Conservation (phyloP, 108 stramenopile genomes). For the Ochromonas danica region DNA sequence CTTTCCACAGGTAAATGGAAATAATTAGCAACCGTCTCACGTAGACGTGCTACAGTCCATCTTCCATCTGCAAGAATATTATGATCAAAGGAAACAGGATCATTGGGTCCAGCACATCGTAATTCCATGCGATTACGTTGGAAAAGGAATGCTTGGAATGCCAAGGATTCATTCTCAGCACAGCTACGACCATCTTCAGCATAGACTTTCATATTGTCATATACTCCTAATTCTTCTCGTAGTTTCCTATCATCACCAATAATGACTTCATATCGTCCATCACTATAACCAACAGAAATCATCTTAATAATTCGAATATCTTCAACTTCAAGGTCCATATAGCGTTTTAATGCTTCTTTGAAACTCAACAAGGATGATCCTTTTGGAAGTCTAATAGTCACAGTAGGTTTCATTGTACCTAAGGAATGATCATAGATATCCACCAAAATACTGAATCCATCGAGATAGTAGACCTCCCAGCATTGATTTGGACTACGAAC, state of each 20-base stretch:
- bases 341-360: background rate
- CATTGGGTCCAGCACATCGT: background rate
- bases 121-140: background rate
- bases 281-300: background rate
- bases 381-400: background rate
- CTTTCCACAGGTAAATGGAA: background rate
- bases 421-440: background rate
- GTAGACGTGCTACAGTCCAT: conserved; percentile 6
- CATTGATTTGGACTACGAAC: background rate
- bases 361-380: background rate
- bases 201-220: background rate
- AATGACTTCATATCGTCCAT: background rate
- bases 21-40: background rate
- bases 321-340: background rate
- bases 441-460: conserved; percentile 9
- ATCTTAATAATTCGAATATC: background rate
- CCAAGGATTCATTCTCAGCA: background rate
- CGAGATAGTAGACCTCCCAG: conserved; percentile 31
- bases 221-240: background rate
- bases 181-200: background rate
- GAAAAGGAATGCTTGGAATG: background rate
- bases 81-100: conserved; percentile 9
- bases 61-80: background rate
- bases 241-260: background rate
- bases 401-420: background rate